Evolutionary conservation across 768 basidiomycete species (phyloP).

Genomic region (Rhizopogon rudus): DNA sequence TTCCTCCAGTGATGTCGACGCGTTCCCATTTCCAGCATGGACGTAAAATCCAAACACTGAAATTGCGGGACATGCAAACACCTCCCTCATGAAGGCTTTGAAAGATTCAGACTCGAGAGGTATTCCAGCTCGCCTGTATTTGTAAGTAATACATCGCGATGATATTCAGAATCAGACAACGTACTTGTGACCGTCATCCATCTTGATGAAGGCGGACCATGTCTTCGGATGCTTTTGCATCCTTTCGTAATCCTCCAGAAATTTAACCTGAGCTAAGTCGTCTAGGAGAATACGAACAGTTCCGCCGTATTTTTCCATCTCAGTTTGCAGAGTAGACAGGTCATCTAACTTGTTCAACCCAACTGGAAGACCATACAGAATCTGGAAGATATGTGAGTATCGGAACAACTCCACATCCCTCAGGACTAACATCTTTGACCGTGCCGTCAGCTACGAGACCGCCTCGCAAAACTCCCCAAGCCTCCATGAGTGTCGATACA

Average conservation of each 20-base stretch:
- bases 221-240: conserved; percentile 30
- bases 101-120: conserved; percentile 48
- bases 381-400: conserved; percentile 34
- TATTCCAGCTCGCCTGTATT: conserved; percentile 65
- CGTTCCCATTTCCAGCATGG: conserved; percentile 75
- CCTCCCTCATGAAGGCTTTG: conserved; percentile 43
- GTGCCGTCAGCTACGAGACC: conserved; percentile 67
- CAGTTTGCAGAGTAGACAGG: conserved; percentile 53
- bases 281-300: conserved; percentile 67
- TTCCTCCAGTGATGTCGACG: conserved; percentile 59
- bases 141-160: conserved; percentile 8
- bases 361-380: conserved; percentile 77
- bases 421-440: conserved; percentile 65
- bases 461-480: conserved; percentile 62
- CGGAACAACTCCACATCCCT: neutral
- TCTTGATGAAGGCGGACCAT: conserved; percentile 80
- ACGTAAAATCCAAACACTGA: conserved; percentile 80
- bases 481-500: conserved; percentile 78
- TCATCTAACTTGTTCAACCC: conserved; percentile 68
- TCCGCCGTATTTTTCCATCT: conserved; percentile 48
- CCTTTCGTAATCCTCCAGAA: conserved; percentile 59
- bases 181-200: conserved; percentile 75
- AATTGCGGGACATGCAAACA: conserved; percentile 50
- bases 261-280: conserved; percentile 64
- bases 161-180: conserved; percentile 16